A percentile compares a stretch with the other conserved stretches of the same genome.
Conservation (phyloP, 2,329 filamentous ascomycete species). For the Metarhizium brunneum region DNA sequence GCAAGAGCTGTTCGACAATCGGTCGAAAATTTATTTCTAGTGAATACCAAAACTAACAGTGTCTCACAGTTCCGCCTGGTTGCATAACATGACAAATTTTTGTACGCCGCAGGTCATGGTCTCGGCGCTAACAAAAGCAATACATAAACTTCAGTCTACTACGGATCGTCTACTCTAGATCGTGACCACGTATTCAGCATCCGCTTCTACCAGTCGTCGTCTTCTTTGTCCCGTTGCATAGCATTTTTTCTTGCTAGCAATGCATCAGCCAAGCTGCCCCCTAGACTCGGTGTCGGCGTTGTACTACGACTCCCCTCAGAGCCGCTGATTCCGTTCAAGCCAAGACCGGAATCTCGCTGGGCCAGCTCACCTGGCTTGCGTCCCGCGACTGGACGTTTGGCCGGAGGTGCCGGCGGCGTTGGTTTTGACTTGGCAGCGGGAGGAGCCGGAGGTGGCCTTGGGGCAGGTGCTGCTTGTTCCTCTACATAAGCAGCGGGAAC, state of each 20-base stretch:
- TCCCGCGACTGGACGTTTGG: conserved; percentile 64
- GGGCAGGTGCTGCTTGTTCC: conserved; percentile 59
- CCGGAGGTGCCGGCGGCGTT: conserved; percentile 66
- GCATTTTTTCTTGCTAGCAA: conserved; percentile 66
- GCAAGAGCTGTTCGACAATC: not conserved
- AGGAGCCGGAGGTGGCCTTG: conserved; percentile 57
- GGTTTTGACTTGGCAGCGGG: conserved; percentile 51
- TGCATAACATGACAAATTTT: not conserved
- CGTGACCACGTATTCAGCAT: not conserved
- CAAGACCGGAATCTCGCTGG: conserved; percentile 64
- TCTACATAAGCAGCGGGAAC: conserved; percentile 90
- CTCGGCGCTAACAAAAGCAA: not conserved
- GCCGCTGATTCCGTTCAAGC: conserved; percentile 46
- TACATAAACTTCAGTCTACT: not conserved
- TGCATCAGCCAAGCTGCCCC: conserved; percentile 70
- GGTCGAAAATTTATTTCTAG: not conserved
- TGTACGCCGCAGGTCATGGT: not conserved
- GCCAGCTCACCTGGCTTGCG: conserved; percentile 63
- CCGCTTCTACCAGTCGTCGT: conserved; percentile 56
- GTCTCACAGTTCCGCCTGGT: not conserved
- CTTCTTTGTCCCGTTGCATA: conserved; percentile 61
- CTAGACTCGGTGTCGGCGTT: conserved; percentile 63
- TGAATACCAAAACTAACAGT: not conserved
- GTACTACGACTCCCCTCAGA: conserved; percentile 56
- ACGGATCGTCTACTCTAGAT: not conserved